Evolutionary conservation across 1,284 basidiomycete species (phyloP), one percentile per base, ranked within the genome.

Genomic region (Rugosomyces carneus): DNA sequence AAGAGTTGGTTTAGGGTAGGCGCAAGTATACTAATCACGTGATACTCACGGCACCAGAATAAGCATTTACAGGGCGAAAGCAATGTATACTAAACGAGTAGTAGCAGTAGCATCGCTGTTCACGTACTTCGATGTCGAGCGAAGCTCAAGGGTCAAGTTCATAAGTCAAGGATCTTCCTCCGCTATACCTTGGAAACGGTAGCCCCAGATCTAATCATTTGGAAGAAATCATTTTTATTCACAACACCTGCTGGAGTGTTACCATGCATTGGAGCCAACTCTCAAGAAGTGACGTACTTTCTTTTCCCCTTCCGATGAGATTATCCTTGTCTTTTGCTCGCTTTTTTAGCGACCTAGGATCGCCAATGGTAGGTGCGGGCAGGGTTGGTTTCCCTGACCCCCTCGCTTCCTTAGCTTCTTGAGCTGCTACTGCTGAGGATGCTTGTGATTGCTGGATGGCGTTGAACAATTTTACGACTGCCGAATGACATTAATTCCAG

Each of bases 401-500:
- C 56, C 82, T 71, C 16, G 68, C 61, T 11, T 73, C 66, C 62
- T 84, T 87, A 41, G 71, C 59, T 47, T 80, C 73, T 58, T 81
- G 78, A 19, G 70, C 72, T 15, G 71, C 72, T 6, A 62, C 71
- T 13, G 70, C 61, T 1, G 75, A 69, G 5, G 73, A 73, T 6
- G 71, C 64, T 57, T 90, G 87, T 8, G 86, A 80, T 55, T 88
- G 84, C 54, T 89, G 88, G 42, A 90, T 85, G 1, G 76, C 79
- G 57, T 90, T 90, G 68, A 90, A 90, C 10, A 90, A 67, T 57
- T 85, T 81, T 9, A 90, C 86, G 37, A 90, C 87, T 90, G 44
- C 10, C 37, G 31, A 18, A 24, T 32, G 23, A 35, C 50, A 32
- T 51, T 23, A 42, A 19, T 5, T 31, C 10, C 29, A 6, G 18